Evolutionary conservation across 768 basidiomycete species (phyloP), one percentile per base, ranked within the genome.

Genomic region (Scleroderma citrinum): DNA sequence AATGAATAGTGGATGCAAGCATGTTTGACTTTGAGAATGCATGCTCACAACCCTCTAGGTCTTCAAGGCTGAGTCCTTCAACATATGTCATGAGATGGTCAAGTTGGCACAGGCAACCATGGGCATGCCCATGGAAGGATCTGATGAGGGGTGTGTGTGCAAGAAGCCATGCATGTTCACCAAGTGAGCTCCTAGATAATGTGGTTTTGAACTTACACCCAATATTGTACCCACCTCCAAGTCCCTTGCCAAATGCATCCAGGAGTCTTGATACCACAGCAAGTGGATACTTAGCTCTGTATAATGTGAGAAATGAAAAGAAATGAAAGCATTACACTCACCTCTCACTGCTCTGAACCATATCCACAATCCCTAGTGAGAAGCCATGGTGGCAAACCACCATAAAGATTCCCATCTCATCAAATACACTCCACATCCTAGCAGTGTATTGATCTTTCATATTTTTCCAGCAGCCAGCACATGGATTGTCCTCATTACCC

Each of bases 351-450:
- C 63, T 64, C 30, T 50, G 53, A 0, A 64, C 49, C 61, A 65
- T 65, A 32, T 65, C 59, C 8, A 43, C 48, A 0, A 52, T 55
- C 0, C 54, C 20, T 1, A 62, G 54, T 1, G 56, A 47, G 12
- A 63, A 56, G 3, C 61, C 59, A 52, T 65, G 64, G 0, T 54
- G 47, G 43, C 63, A 65, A 1, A 55, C 37, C 2, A 53, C 45
- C 5, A 64, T 32, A 35, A 64, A 65, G 7, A 64, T 50, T 0
- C 50, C 50, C 0, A 43, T 42, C 20, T 58, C 45, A 0, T 51
- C 2, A 29, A 57, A 59, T 0, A n/a, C n/a, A n/a, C n/a, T n/a
- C n/a, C n/a, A n/a, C n/a, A n/a, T n/a, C n/a, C n/a, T n/a, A n/a
- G n/a, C n/a, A n/a, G n/a, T n/a, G n/a, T n/a, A n/a, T n/a, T n/a